Evolutionary conservation across 2,329 filamentous ascomycete species (phyloP).

Genomic region (Talaromyces verruculosus): DNA sequence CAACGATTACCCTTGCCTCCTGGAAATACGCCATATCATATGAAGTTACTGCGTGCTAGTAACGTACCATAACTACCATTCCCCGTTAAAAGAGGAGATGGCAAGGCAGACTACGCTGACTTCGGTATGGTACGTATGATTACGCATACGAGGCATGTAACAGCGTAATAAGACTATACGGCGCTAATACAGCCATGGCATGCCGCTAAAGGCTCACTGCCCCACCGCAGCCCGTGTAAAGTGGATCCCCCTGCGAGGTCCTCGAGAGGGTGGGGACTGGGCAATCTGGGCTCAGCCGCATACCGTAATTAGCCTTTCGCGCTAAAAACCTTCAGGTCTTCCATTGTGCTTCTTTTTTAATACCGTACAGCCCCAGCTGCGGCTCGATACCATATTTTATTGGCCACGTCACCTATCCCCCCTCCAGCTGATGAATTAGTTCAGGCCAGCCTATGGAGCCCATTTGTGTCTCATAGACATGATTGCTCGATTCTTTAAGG

Average conservation of each 20-base stretch:
- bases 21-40: background rate
- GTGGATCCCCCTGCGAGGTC: background rate
- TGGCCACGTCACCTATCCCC: constrained; percentile 3
- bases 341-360: constrained; percentile 18
- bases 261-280: background rate
- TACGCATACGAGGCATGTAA: constrained; percentile 8
- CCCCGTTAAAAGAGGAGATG: background rate
- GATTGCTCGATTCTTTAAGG: background rate
- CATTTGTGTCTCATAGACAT: constrained; percentile 4
- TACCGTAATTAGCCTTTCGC: constrained; percentile 11
- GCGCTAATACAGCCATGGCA: background rate
- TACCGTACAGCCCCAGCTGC: constrained; percentile 16
- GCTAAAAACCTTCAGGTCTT: constrained; percentile 11
- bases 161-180: background rate
- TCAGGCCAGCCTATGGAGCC: constrained; percentile 1
- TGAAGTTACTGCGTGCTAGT: background rate
- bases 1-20: background rate
- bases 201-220: background rate
- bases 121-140: background rate
- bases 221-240: constrained; percentile 11
- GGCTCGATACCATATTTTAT: background rate
- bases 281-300: constrained; percentile 21
- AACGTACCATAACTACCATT: background rate
- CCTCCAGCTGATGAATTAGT: constrained; percentile 15
- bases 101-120: constrained; percentile 4